These are phyloP conservation scores for Boechera stricta DNA, from an alignment of 345 rosid genomes.

Conservation along the genomic window DNA sequence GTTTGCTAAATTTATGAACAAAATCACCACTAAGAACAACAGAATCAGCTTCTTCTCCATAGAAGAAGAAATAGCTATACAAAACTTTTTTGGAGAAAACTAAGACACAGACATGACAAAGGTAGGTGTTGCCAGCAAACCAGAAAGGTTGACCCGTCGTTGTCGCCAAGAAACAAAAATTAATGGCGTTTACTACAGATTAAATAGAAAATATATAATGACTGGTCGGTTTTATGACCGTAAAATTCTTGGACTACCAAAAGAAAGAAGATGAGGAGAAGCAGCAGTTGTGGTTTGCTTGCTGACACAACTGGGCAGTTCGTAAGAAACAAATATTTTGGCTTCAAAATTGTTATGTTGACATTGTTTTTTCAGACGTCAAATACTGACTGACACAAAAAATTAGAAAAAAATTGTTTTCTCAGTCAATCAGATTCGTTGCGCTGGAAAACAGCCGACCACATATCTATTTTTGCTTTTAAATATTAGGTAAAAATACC, in stretches of 20 bases:
- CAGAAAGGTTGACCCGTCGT: not conserved
- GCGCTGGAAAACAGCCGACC: not conserved
- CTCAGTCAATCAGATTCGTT: not conserved
- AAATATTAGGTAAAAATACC: too few relatives aligned
- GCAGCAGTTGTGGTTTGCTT: not conserved
- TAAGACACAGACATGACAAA: not conserved
- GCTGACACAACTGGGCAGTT: not conserved
- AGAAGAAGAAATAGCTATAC: not conserved
- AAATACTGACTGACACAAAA: not conserved
- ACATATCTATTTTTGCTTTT: not conserved
- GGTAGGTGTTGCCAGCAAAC: slow-evolving; percentile 2
- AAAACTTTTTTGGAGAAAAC: not conserved
- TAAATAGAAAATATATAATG: not conserved
- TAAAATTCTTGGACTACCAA: not conserved
- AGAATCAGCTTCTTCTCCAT: not conserved
- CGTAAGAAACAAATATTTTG: not conserved
- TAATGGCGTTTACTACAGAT: not conserved
- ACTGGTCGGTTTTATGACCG: not conserved
- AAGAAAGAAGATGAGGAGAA: not conserved
- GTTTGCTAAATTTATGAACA: slow-evolving; percentile 31
- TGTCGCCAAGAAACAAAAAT: not conserved
- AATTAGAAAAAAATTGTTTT: not conserved
- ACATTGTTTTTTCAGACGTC: not conserved
- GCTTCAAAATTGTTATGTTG: not conserved
- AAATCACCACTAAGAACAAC: slow-evolving; percentile 20